Evolutionary conservation across 2,329 filamentous ascomycete genomes (phyloP), one percentile per base, ranked within the genome.

Genomic region (Colletotrichum paranaense): DNA sequence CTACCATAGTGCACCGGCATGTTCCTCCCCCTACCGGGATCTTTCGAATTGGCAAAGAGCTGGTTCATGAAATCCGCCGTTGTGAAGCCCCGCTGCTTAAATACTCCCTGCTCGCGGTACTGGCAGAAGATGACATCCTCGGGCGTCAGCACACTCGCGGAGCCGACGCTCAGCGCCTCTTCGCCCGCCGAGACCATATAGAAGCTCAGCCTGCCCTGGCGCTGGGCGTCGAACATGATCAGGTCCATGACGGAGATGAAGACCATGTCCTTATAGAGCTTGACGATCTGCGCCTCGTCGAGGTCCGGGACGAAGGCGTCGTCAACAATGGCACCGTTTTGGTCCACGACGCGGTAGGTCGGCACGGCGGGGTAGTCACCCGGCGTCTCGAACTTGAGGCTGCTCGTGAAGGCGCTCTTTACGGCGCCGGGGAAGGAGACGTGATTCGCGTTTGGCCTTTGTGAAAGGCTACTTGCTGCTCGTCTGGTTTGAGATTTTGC

Each of bases 1-100:
- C 93, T 95, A 59, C 95, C 95, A 79, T 98, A 99, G 83, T 99
- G 97, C 16, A 98, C 94, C 0, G 97, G 97, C 97, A 99, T 99
- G 79, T 98, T 98, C 75, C 96, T 91, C 1, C 95, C 97, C 73
- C 88, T 89, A 1, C 96, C 95, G 0, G 88, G 83, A 78, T 99
- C 97, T 75, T 94, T 90, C 67, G 86, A 89, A 80, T 98, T 98
- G 24, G 95, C 92, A 84, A 98, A 98, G 9, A 99, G 85, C 82
- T 99, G 97, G 78, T 91, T 93, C 97, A 99, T 98, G 80, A 98
- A 98, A 73, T 98, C 92, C 60, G 92, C 91, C 58, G 97, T 87
- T 0, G 91, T 94, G 81, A 96, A 98, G 3, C 97, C 97, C 49
- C 97, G 91, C 82, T 98, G 93, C 76, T 93, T 90, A 81, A 98